Conservation (phyloP, 2,329 filamentous ascomycete species). For the Sclerotinia trifoliorum region DNA sequence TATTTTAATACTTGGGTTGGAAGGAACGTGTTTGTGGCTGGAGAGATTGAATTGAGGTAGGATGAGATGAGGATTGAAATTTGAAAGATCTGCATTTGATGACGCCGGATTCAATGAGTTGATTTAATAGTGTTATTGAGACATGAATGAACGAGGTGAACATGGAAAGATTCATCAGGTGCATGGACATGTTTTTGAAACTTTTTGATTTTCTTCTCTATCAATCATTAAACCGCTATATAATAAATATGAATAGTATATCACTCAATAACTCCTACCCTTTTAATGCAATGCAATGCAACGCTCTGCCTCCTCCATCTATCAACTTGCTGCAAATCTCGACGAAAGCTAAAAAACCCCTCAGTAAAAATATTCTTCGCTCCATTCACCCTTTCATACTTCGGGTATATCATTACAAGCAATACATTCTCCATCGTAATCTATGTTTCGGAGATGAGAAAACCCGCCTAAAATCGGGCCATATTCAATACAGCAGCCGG, state of each 20-base stretch:
- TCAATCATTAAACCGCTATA: slow-evolving; percentile 7
- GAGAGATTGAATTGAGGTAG: background rate
- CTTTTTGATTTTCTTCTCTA: background rate
- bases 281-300: background rate
- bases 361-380: background rate
- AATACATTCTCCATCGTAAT: background rate
- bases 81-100: background rate
- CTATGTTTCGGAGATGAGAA: background rate
- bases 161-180: background rate
- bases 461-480: background rate
- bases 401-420: slow-evolving; percentile 5
- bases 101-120: no score
- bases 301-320: background rate
- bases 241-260: background rate
- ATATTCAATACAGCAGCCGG: background rate
- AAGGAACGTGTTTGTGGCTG: background rate
- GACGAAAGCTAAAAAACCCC: no score
- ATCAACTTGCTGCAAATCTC: background rate
- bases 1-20: background rate
- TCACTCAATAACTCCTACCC: background rate
- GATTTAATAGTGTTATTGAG: background rate
- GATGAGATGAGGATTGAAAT: background rate
- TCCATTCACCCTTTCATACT: background rate
- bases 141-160: background rate
- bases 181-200: background rate